Conservation (phyloP, 139 green algal genomes). For the Yamagishiella unicocca region DNA sequence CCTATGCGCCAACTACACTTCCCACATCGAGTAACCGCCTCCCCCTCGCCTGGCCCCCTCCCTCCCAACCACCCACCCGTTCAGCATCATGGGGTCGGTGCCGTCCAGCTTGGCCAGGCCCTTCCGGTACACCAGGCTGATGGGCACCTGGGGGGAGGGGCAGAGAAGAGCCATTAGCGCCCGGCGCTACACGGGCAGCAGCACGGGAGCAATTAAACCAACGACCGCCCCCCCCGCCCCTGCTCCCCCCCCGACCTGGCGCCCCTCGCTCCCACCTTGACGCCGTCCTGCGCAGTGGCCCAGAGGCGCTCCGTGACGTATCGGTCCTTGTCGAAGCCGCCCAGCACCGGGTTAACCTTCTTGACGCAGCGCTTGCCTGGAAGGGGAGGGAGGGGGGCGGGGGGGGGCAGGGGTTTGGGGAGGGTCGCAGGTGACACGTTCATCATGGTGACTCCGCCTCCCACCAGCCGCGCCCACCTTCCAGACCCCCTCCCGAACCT, state of each 20-base stretch:
- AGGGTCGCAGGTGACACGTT: too few relatives aligned
- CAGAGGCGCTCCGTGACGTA: conserved; percentile 87
- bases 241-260: background rate
- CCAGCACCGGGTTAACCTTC: conserved; percentile 88
- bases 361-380: conserved; percentile 67
- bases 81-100: conserved; percentile 68
- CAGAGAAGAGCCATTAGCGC: background rate
- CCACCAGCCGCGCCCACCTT: too few relatives aligned
- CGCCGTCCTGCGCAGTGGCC: conserved; percentile 80
- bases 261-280: conserved; percentile 21
- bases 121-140: conserved; percentile 86
- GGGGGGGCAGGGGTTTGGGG: background rate
- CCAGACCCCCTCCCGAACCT: too few relatives aligned
- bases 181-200: too few relatives aligned
- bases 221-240: too few relatives aligned
- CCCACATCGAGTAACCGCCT: too few relatives aligned
- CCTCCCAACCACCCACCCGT: conserved; percentile 44
- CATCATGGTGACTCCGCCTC: too few relatives aligned
- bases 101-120: conserved; percentile 74
- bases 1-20: too few relatives aligned
- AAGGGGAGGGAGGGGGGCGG: background rate
- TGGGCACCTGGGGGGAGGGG: conserved; percentile 65
- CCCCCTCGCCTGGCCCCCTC: background rate
- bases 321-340: conserved; percentile 79
- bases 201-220: too few relatives aligned